Conservation (phyloP, 495 filamentous ascomycete species). For the Aspergillus sclerotiicarbonarius region DNA sequence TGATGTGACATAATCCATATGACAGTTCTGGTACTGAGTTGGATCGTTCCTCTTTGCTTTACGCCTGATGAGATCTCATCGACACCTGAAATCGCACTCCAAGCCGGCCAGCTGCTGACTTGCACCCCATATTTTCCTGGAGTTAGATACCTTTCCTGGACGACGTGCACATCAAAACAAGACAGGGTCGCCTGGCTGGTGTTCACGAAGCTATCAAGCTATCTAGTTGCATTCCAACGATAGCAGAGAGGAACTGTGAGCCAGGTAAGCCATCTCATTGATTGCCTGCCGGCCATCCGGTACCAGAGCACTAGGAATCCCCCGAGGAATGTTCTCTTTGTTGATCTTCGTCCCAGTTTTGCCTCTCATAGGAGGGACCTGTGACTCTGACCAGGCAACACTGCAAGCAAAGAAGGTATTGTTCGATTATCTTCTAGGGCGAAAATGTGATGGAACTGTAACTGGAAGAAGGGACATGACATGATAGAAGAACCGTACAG, state of each 20-base stretch:
- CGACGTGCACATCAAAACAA: no score
- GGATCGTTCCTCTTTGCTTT: no score
- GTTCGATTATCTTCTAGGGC: neutral
- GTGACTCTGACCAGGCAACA: neutral
- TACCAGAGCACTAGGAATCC: conserved; percentile 10
- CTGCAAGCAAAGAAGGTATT: neutral
- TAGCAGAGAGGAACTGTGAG: neutral
- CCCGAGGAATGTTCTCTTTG: conserved; percentile 25
- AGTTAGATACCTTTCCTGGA: no score
- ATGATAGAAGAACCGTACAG: neutral
- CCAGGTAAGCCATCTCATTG: neutral
- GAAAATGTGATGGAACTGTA: neutral
- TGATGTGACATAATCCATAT: conserved; percentile 2
- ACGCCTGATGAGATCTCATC: no score
- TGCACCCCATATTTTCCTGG: no score
- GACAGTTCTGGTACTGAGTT: neutral
- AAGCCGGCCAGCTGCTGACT: no score
- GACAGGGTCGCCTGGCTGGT: no score
- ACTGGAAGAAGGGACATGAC: neutral
- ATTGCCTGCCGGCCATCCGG: neutral
- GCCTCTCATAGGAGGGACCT: neutral
- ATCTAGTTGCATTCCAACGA: neutral
- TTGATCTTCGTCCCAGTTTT: conserved; percentile 8
- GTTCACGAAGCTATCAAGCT: neutral
- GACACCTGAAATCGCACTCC: no score